phyloP scores from a whole-genome alignment of 2,329 filamentous ascomycete genomes.

The Cytospora chrysosperma region DNA sequence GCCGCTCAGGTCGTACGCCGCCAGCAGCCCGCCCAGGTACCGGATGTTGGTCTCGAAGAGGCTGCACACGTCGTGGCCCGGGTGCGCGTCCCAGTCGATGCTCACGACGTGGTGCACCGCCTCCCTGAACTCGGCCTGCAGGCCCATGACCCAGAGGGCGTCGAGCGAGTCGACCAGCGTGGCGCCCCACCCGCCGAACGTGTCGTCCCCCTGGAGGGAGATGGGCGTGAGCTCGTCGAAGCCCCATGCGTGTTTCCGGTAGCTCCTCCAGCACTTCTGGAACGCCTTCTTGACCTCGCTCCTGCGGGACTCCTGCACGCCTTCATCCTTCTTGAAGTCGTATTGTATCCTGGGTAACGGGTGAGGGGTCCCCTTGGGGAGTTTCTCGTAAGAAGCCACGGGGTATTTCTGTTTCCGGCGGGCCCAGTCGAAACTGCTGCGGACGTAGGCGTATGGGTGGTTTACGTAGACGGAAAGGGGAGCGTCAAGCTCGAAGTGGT shows the following conservation, averaged over 20 bases:
- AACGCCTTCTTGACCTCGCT: slow-evolving; percentile 41
- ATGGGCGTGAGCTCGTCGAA: slow-evolving; percentile 55
- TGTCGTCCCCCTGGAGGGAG: slow-evolving; percentile 45
- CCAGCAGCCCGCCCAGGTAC: slow-evolving; percentile 51
- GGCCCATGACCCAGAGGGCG: slow-evolving; percentile 58
- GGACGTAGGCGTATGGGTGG: slow-evolving; percentile 27
- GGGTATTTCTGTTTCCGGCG: slow-evolving; percentile 28
- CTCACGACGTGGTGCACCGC: slow-evolving; percentile 50
- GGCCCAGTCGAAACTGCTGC: slow-evolving; percentile 34
- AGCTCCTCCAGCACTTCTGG: slow-evolving; percentile 49
- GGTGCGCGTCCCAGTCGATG: slow-evolving; percentile 54
- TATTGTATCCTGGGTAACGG: slow-evolving; percentile 45
- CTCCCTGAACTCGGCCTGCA: slow-evolving; percentile 54
- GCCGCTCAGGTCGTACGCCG: slow-evolving; percentile 51
- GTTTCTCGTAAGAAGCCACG: slow-evolving; percentile 25
- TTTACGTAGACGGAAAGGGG: slow-evolving; percentile 7
- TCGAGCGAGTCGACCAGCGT: slow-evolving; percentile 61
- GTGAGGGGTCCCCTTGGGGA: slow-evolving; percentile 37
- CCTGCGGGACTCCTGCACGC: slow-evolving; percentile 36
- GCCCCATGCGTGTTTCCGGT: slow-evolving; percentile 55
- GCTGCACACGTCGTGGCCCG: slow-evolving; percentile 42
- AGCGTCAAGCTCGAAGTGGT: slow-evolving; percentile 25
- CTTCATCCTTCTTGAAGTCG: slow-evolving; percentile 31
- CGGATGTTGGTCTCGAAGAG: slow-evolving; percentile 64
- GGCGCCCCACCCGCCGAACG: slow-evolving; percentile 56